phyloP scores from a whole-genome alignment of 345 rosid genomes.

The Lepidium africanum region DNA sequence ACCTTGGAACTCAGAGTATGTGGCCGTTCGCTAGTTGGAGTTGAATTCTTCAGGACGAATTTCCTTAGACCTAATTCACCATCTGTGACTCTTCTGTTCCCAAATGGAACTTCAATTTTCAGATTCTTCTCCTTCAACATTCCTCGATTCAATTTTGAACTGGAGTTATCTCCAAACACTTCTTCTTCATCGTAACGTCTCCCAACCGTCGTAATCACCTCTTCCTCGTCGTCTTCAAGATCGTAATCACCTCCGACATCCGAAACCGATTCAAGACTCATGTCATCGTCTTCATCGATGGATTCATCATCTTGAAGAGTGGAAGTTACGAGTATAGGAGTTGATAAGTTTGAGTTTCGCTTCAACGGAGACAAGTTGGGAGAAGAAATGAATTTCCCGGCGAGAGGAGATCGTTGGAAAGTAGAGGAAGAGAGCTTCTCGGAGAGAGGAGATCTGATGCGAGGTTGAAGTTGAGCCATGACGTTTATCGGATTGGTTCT shows the following conservation, averaged over 20 bases:
- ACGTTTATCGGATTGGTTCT: background rate
- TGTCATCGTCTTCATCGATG: slow-evolving; percentile 25
- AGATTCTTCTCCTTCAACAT: slow-evolving; percentile 43
- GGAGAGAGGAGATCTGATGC: slow-evolving; percentile 57
- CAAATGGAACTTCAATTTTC: slow-evolving; percentile 56
- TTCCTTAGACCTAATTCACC: slow-evolving; percentile 32
- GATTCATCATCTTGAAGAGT: slow-evolving; percentile 4
- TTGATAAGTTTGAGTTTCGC: slow-evolving; percentile 40
- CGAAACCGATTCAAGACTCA: slow-evolving; percentile 62
- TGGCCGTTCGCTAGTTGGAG: slow-evolving; percentile 41
- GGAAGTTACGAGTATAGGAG: slow-evolving; percentile 40
- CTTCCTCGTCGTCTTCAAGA: slow-evolving; percentile 24
- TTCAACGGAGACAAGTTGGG: slow-evolving; percentile 53
- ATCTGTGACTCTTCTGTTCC: slow-evolving; percentile 48
- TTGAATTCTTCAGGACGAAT: slow-evolving; percentile 21
- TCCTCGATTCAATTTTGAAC: slow-evolving; percentile 52
- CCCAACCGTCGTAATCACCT: background rate
- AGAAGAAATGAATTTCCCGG: slow-evolving; percentile 10
- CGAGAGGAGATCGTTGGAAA: slow-evolving; percentile 13
- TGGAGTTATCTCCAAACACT: slow-evolving; percentile 23
- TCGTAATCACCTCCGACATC: slow-evolving; percentile 37
- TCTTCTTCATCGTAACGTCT: slow-evolving; percentile 33
- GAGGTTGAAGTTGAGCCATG: slow-evolving; percentile 34
- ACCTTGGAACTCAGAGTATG: slow-evolving; percentile 42
- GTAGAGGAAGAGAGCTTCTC: slow-evolving; percentile 33